Percentiles rank a stretch among this genome's conserved stretches.
phyloP scores from a whole-genome alignment of 768 basidiomycete species.

The Mycena amicta region DNA sequence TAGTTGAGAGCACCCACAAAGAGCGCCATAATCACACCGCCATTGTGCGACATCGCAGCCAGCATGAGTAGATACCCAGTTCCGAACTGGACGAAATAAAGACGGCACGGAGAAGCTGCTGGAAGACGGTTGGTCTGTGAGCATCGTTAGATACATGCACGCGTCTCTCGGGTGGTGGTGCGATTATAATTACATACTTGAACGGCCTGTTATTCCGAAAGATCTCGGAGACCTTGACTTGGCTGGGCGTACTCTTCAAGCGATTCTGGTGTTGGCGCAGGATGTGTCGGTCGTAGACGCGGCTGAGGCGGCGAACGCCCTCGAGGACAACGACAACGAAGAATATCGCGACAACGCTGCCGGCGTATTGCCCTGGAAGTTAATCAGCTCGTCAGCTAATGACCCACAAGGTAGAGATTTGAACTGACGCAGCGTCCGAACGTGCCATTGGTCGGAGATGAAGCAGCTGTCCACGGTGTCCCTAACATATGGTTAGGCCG shows the following conservation, averaged over 20 bases:
- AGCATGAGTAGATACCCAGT: constrained; percentile 18
- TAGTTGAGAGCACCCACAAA: constrained; percentile 10
- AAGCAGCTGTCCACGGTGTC: constrained; percentile 18
- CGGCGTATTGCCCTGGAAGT: constrained; percentile 13
- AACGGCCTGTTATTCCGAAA: neutral
- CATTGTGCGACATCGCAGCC: constrained; percentile 19
- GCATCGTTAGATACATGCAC: neutral
- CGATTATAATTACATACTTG: neutral
- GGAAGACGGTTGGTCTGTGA: constrained; percentile 7
- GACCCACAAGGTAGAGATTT: neutral
- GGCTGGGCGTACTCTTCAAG: neutral
- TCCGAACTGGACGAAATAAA: constrained; percentile 14
- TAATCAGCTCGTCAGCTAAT: neutral
- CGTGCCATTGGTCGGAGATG: constrained; percentile 17
- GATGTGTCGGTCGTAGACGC: constrained; percentile 15
- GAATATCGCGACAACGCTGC: constrained; percentile 11
- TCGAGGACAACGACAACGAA: constrained; percentile 13
- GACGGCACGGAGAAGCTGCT: constrained; percentile 16
- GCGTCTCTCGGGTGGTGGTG: too few relatives aligned
- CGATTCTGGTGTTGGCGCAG: constrained; percentile 12
- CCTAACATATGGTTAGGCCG: neutral
- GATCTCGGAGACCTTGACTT: neutral
- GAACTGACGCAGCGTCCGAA: constrained; percentile 5
- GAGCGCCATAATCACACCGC: constrained; percentile 13
- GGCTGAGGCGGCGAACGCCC: constrained; percentile 5